phyloP scores from a whole-genome alignment of 768 basidiomycete species.

The Butyriboletus loyo region DNA sequence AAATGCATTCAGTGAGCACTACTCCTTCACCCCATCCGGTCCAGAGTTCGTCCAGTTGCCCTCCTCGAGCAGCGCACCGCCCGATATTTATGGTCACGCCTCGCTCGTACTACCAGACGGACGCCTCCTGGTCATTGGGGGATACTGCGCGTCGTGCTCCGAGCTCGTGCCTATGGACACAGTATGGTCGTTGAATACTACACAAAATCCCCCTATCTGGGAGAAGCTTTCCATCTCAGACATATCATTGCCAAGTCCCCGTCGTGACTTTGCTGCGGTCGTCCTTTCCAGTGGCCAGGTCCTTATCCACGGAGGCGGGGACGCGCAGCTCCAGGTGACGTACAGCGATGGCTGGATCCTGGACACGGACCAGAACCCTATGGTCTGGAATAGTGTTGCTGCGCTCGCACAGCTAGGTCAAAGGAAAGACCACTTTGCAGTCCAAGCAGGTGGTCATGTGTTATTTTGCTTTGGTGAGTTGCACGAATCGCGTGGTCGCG shows the following conservation, averaged over 20 bases:
- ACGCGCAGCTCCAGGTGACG: slow-evolving; percentile 51
- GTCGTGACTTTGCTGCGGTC: slow-evolving; percentile 60
- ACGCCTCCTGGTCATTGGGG: slow-evolving; percentile 71
- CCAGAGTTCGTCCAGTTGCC: slow-evolving; percentile 57
- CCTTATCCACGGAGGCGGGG: slow-evolving; percentile 77
- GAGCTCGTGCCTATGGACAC: slow-evolving; percentile 53
- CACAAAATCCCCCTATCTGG: slow-evolving; percentile 49
- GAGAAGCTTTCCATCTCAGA: slow-evolving; percentile 36
- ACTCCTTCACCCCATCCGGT: slow-evolving; percentile 50
- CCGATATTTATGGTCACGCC: slow-evolving; percentile 69
- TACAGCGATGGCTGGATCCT: slow-evolving; percentile 70
- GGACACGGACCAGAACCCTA: slow-evolving; percentile 51
- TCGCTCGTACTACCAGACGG: slow-evolving; percentile 70
- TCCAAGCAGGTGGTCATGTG: slow-evolving; percentile 55
- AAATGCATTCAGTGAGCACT: slow-evolving; percentile 59
- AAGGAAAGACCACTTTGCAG: slow-evolving; percentile 73
- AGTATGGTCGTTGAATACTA: slow-evolving; percentile 65
- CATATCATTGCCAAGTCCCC: slow-evolving; percentile 49
- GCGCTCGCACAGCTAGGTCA: slow-evolving; percentile 56
- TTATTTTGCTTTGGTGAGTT: slow-evolving; percentile 76
- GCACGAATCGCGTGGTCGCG: neutral
- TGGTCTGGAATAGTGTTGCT: slow-evolving; percentile 55
- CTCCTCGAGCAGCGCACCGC: slow-evolving; percentile 49
- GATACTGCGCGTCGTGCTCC: slow-evolving; percentile 49
- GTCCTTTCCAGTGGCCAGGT: slow-evolving; percentile 51